These are phyloP conservation scores for Penicillium sp. DNA, from an alignment of 2,329 filamentous ascomycete species.

Conservation along the genomic window DNA sequence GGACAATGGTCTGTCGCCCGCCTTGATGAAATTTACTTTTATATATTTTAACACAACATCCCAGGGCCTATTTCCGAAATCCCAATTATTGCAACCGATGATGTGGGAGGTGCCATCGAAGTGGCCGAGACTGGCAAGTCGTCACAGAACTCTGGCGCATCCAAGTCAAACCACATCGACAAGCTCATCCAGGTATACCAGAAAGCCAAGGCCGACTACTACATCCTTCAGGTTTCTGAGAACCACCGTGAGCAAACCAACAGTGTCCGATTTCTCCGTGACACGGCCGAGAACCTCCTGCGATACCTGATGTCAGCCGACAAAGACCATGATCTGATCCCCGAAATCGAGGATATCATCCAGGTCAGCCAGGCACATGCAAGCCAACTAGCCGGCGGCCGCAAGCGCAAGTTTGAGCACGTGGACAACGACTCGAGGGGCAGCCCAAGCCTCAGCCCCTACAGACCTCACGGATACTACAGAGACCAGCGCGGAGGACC, in stretches of 20 bases:
- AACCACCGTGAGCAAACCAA: conserved; percentile 26
- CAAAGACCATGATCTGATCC: conserved; percentile 29
- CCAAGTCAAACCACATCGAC: conserved; percentile 11
- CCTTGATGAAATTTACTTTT: background rate
- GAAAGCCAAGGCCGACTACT: conserved; percentile 40
- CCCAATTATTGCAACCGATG: background rate
- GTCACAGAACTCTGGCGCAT: background rate
- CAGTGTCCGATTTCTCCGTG: conserved; percentile 44
- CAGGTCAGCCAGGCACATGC: conserved; percentile 37
- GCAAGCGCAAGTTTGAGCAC: conserved; percentile 41
- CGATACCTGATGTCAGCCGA: conserved; percentile 33
- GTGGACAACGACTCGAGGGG: conserved; percentile 1
- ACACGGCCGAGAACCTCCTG: conserved; percentile 46
- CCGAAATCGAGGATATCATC: conserved; percentile 37
- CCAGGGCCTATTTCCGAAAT: conserved; percentile 3
- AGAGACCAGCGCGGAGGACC: background rate
- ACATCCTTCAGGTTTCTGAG: conserved; percentile 19
- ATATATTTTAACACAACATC: background rate
- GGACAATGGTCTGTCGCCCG: conserved; percentile 9
- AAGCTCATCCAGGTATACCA: conserved; percentile 36
- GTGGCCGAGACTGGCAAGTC: background rate
- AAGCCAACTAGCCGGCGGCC: conserved; percentile 38
- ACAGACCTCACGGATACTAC: background rate
- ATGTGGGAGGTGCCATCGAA: background rate
- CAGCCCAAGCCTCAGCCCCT: conserved; percentile 1